A percentile compares a stretch with the other conserved stretches of the same genome.
phyloP scores from a whole-genome alignment of 1,139 yeast species.

The Pichia sp. region DNA sequence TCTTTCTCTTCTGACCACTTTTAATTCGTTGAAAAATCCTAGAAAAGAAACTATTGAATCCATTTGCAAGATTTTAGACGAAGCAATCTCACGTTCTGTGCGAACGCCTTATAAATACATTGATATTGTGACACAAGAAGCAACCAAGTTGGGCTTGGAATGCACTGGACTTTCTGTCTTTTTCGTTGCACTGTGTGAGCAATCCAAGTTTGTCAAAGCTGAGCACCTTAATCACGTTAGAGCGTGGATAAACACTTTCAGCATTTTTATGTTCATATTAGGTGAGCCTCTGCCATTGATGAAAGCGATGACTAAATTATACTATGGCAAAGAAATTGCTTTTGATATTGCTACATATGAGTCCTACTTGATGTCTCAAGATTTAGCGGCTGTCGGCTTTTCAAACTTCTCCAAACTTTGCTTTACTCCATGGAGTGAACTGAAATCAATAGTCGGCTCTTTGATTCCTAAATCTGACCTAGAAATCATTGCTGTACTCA shows the following conservation, averaged over 20 bases:
- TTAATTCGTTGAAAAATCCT: conserved; percentile 15
- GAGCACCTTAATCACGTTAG: conserved; percentile 27
- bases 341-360: conserved; percentile 13
- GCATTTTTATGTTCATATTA: conserved; percentile 42
- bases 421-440: conserved; percentile 27
- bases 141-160: background rate
- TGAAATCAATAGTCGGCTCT: conserved; percentile 24
- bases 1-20: conserved; percentile 21
- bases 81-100: conserved; percentile 64
- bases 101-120: conserved; percentile 80
- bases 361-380: conserved; percentile 1
- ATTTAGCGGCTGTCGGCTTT: background rate
- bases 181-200: conserved; percentile 65
- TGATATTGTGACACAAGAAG: conserved; percentile 41
- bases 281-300: conserved; percentile 52
- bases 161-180: conserved; percentile 50
- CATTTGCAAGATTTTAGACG: conserved; percentile 66
- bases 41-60: conserved; percentile 23
- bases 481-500: conserved; percentile 46
- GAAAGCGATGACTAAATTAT: conserved; percentile 29
- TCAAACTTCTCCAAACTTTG: conserved; percentile 24
- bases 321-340: conserved; percentile 18
- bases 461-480: conserved; percentile 42
- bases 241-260: conserved; percentile 51
- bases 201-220: conserved; percentile 54